Evolutionary conservation across 345 rosid genomes (phyloP), one percentile per base, ranked within the genome.

Genomic region (Eucalyptus cladocalyx): DNA sequence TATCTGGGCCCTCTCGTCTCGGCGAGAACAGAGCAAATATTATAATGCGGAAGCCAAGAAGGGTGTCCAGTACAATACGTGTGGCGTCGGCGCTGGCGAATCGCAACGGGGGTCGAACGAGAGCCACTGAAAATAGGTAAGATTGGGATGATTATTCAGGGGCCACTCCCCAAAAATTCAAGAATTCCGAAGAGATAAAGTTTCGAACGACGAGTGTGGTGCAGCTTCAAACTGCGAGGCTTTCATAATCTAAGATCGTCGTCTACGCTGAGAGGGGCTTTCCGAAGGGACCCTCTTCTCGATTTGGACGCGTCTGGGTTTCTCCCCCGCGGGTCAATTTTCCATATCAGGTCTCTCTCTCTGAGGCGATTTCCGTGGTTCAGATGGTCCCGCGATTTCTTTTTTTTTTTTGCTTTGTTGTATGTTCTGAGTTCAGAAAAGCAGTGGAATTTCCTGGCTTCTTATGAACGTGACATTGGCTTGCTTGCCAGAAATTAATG

Each of bases 181-280:
- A 53, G 72, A 53, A 49, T 56, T 56, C 30, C 34, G 88, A 90
- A 86, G 30, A 89, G 95, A 94, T 94, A 94, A 93, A 92, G 88
- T 87, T 13, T 86, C 53, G 28, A 58, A 80, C 89, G 50, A 51
- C 88, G 91, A 90, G 92, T 92, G 96, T 94, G 96, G 95, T 91
- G 91, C 45, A 90, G 95, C 93, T 94, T 94, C 91, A 89, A 91
- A 87, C 89, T 45, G 2, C 23, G 87, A 88, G 76, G 89, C 50
- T 86, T 86, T 92, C 92, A 93, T 13, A 30, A 28, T 32, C 24
- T 76, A 40, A 3, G 30, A 76, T 76, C 47, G 11, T 72, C 45
- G 2, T 11, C 83, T 2, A 40, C 8, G 83, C 83, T 4, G 83
- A 76, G 83, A 21, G 83, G 81, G 81, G 83, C 45, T 76, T 88